These are phyloP conservation scores for Solanum sitiens DNA, from an alignment of 257 asterid genomes.

Conservation along the genomic window DNA sequence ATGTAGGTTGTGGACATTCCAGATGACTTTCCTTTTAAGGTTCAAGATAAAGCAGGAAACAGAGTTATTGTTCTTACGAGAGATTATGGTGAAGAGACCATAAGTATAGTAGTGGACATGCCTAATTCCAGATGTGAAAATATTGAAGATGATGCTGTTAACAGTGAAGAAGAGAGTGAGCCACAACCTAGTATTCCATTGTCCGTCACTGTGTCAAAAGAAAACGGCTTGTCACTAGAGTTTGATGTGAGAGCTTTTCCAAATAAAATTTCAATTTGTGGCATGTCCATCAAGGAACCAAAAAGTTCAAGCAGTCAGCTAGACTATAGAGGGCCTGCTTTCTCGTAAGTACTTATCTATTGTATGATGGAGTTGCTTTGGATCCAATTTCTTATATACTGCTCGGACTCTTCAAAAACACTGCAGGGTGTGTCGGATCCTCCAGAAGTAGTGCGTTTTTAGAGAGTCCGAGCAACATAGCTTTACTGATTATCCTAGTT, in stretches of 20 bases:
- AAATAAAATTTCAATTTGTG: not conserved
- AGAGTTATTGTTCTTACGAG: slow-evolving; percentile 41
- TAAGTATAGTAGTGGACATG: slow-evolving; percentile 46
- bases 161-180: not conserved
- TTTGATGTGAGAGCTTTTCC: slow-evolving; percentile 11
- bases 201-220: slow-evolving; percentile 5
- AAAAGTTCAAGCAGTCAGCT: not conserved
- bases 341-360: not conserved
- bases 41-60: slow-evolving; percentile 45
- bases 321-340: not conserved
- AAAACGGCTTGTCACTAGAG: slow-evolving; percentile 2
- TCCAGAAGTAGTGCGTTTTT: not conserved
- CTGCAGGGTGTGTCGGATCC: not conserved
- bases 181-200: slow-evolving; percentile 3
- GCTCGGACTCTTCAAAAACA: not conserved
- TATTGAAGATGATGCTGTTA: not conserved
- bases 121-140: slow-evolving; percentile 19
- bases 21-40: slow-evolving; percentile 41
- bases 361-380: not conserved
- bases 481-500: not conserved
- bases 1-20: slow-evolving; percentile 46
- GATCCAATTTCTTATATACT: not conserved
- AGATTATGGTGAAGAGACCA: slow-evolving; percentile 37
- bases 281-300: not conserved
- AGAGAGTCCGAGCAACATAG: not conserved